Conservation (phyloP, 495 filamentous ascomycete species). For the Penicillium arizonense region DNA sequence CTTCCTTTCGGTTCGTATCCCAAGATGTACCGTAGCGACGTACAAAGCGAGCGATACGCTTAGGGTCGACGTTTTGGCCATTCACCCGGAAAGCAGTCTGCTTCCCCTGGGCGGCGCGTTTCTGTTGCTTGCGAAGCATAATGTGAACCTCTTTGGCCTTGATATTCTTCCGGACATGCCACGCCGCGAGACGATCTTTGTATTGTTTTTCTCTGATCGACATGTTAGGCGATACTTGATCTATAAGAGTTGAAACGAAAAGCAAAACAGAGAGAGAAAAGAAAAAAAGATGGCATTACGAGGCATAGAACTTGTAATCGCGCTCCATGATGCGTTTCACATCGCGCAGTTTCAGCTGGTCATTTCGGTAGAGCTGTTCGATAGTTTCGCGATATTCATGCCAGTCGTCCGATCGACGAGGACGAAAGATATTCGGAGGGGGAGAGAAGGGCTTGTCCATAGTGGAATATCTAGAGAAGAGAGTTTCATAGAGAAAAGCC, state of each 20-base stretch:
- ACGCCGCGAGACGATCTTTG: slow-evolving; percentile 44
- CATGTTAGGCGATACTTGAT: slow-evolving; percentile 14
- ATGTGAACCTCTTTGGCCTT: slow-evolving; percentile 43
- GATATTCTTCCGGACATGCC: slow-evolving; percentile 46
- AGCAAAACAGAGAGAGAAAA: slow-evolving; percentile 10
- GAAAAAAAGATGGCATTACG: slow-evolving; percentile 29
- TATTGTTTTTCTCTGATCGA: slow-evolving; percentile 44
- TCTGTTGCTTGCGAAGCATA: slow-evolving; percentile 44
- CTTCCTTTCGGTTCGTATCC: slow-evolving; percentile 22
- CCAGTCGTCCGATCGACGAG: slow-evolving; percentile 45
- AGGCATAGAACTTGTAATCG: slow-evolving; percentile 42
- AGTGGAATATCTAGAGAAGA: slow-evolving; percentile 3
- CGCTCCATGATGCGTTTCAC: slow-evolving; percentile 43
- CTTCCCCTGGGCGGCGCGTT: slow-evolving; percentile 42
- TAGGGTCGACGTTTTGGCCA: slow-evolving; percentile 38
- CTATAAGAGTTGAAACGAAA: slow-evolving; percentile 3
- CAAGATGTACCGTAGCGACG: slow-evolving; percentile 31
- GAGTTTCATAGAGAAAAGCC: slow-evolving; percentile 1
- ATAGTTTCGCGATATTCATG: slow-evolving; percentile 39
- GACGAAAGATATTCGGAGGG: slow-evolving; percentile 29
- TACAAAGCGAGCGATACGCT: slow-evolving; percentile 39
- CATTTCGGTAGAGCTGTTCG: slow-evolving; percentile 41
- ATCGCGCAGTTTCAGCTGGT: slow-evolving; percentile 43
- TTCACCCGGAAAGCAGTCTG: slow-evolving; percentile 40
- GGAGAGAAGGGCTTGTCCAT: slow-evolving; percentile 24